phyloP scores from a whole-genome alignment of 192 early-diverging fungal species.

The Chytriomyces confervae region DNA sequence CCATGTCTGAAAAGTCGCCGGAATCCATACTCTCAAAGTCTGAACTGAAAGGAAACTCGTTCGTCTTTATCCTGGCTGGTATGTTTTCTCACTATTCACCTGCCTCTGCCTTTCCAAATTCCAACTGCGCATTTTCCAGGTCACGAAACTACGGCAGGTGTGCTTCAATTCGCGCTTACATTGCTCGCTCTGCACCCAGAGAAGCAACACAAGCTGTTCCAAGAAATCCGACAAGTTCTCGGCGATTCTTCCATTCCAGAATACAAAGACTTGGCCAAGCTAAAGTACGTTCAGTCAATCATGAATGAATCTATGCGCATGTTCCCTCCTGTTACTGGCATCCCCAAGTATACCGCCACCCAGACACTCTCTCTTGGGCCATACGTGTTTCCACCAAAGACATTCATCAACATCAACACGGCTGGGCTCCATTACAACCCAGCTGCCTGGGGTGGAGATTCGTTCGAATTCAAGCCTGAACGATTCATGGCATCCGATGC shows the following conservation, averaged over 20 bases:
- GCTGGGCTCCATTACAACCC: slow-evolving; percentile 32
- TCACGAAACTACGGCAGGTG: neutral
- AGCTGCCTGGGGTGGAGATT: slow-evolving; percentile 23
- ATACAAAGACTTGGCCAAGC: slow-evolving; percentile 27
- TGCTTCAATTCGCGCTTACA: neutral
- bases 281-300: slow-evolving; percentile 39
- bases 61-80: slow-evolving; percentile 63
- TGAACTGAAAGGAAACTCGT: slow-evolving; percentile 52
- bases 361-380: slow-evolving; percentile 19
- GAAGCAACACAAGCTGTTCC: slow-evolving; percentile 50
- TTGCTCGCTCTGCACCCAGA: slow-evolving; percentile 48
- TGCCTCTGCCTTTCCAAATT: too few relatives aligned
- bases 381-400: slow-evolving; percentile 22
- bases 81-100: too few relatives aligned
- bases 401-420: slow-evolving; percentile 18
- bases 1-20: slow-evolving; percentile 7
- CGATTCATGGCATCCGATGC: neutral
- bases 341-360: slow-evolving; percentile 39
- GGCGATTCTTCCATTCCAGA: slow-evolving; percentile 12
- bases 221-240: slow-evolving; percentile 40
- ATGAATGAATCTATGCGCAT: slow-evolving; percentile 51
- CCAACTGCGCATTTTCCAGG: neutral
- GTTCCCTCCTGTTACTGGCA: slow-evolving; percentile 36
- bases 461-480: slow-evolving; percentile 23
- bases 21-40: slow-evolving; percentile 10